These are phyloP conservation scores for Aspergillus intermedius DNA, from an alignment of 2,329 filamentous ascomycete species.

Conservation along the genomic window DNA sequence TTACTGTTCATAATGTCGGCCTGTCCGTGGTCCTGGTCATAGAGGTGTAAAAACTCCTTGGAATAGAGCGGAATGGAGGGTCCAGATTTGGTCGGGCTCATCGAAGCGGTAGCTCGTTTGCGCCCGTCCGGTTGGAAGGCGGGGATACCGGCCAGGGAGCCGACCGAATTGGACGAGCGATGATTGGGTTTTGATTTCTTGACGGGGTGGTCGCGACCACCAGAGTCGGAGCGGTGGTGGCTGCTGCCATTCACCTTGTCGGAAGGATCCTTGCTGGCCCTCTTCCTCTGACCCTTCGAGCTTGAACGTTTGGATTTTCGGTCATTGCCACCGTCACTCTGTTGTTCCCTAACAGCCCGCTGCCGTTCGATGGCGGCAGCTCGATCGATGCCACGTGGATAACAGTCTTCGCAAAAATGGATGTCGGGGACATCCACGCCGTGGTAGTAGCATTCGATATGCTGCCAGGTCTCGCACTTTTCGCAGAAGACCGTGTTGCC, in stretches of 20 bases:
- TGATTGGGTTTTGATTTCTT: constrained; percentile 82
- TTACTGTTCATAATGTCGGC: constrained; percentile 60
- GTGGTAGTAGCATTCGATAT: constrained; percentile 94
- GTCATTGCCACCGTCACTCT: constrained; percentile 50
- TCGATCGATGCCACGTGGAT: constrained; percentile 66
- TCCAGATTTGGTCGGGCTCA: constrained; percentile 66
- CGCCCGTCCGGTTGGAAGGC: constrained; percentile 56
- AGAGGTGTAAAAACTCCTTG: constrained; percentile 66
- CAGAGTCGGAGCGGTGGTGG: constrained; percentile 53
- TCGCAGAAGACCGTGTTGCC: constrained; percentile 97
- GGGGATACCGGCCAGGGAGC: constrained; percentile 60
- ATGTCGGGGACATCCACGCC: constrained; percentile 65
- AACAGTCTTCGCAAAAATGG: constrained; percentile 86
- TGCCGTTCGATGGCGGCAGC: constrained; percentile 70
- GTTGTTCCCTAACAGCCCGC: constrained; percentile 52
- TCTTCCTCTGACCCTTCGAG: constrained; percentile 83
- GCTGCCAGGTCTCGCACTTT: constrained; percentile 93
- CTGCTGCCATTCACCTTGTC: constrained; percentile 37
- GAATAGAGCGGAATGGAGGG: constrained; percentile 65
- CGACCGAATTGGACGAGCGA: constrained; percentile 68
- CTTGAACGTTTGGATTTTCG: constrained; percentile 68
- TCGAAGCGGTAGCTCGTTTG: constrained; percentile 57
- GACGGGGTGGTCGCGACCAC: constrained; percentile 45
- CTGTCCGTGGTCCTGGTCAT: constrained; percentile 56
- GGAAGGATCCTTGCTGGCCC: constrained; percentile 56